phyloP scores from a whole-genome alignment of 495 filamentous ascomycete species.

The Podospora pseudopauciseta region DNA sequence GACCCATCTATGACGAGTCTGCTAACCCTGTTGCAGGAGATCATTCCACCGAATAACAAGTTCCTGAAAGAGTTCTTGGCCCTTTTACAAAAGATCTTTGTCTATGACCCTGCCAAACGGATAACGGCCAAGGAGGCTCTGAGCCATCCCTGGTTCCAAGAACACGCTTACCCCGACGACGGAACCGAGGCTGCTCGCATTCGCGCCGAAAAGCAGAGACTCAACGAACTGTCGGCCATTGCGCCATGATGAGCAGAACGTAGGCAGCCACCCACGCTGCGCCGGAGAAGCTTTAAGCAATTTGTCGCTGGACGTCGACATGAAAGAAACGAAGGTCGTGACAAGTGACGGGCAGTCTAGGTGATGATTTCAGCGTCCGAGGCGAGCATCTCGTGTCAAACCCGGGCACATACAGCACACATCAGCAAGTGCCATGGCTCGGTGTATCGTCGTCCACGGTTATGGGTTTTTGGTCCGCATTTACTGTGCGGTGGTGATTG shows the following conservation, averaged over 20 bases:
- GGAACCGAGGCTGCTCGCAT: constrained; percentile 89
- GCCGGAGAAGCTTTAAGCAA: not conserved
- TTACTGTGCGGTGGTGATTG: constrained; percentile 4
- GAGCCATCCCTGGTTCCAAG: constrained; percentile 92
- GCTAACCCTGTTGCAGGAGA: constrained; percentile 61
- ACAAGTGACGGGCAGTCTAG: not conserved
- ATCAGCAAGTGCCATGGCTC: not conserved
- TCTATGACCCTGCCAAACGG: constrained; percentile 85
- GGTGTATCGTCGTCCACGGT: not conserved
- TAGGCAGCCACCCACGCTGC: not conserved
- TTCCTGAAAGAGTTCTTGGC: constrained; percentile 88
- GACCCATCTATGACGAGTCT: not conserved
- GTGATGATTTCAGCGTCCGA: not conserved
- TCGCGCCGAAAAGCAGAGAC: constrained; percentile 45
- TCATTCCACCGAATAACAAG: constrained; percentile 71
- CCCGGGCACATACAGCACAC: not conserved
- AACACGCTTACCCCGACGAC: constrained; percentile 74
- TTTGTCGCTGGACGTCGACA: not conserved
- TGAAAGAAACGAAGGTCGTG: not conserved
- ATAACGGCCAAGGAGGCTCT: constrained; percentile 91
- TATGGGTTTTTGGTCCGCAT: not conserved
- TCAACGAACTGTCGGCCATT: constrained; percentile 6
- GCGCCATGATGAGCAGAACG: not conserved
- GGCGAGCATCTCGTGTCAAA: not conserved
- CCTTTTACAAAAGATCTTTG: constrained; percentile 83